Conservation (phyloP, 2,329 filamentous ascomycete species). For the Aspergillus nomiae region DNA sequence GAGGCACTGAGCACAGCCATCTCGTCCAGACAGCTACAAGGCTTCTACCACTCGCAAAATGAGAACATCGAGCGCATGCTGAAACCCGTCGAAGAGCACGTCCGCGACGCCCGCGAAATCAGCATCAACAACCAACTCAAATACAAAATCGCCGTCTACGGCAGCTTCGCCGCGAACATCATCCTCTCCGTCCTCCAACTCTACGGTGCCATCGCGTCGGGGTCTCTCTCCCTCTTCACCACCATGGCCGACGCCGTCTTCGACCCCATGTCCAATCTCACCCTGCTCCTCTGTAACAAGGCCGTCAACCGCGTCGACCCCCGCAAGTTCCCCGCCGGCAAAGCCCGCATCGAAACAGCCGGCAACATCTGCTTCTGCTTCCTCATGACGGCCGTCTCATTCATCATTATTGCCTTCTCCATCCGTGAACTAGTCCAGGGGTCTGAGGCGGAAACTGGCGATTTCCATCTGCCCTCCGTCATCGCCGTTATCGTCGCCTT, state of each 20-base stretch:
- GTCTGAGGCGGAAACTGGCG: constrained; percentile 54
- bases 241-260: constrained; percentile 97
- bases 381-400: constrained; percentile 88
- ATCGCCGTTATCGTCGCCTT: constrained; percentile 86
- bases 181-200: constrained; percentile 78
- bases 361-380: constrained; percentile 97
- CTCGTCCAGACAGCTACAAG: constrained; percentile 54
- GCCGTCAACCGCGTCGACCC: constrained; percentile 87
- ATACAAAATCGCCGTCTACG: constrained; percentile 63
- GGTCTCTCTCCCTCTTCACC: constrained; percentile 93
- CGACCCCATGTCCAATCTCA: constrained; percentile 86
- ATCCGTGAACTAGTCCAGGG: constrained; percentile 65
- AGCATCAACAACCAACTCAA: constrained; percentile 76
- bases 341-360: constrained; percentile 89
- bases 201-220: constrained; percentile 82
- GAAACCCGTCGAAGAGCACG: constrained; percentile 90
- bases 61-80: constrained; percentile 89
- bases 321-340: constrained; percentile 84
- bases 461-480: constrained; percentile 79
- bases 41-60: constrained; percentile 90
- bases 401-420: constrained; percentile 90
- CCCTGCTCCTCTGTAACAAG: constrained; percentile 81
- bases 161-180: constrained; percentile 77
- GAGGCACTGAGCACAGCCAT: not conserved
- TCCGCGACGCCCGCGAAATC: constrained; percentile 76